Percentiles rank a stretch among this genome's conserved stretches.
phyloP scores from a whole-genome alignment of 352 stramenopile genomes.

The Globisporangium ultimum region DNA sequence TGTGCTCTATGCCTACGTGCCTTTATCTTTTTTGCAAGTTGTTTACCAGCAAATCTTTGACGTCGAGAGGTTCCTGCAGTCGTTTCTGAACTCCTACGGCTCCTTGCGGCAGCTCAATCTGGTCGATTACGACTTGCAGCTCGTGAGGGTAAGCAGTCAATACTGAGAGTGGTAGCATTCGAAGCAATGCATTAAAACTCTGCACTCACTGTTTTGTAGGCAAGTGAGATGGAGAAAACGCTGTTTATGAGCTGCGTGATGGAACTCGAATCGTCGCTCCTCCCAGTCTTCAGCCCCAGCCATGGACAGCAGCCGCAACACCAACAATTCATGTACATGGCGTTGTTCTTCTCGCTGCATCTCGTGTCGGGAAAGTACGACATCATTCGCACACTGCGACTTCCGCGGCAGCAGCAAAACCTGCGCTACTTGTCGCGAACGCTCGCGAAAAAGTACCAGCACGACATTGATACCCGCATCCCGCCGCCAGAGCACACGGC shows the following conservation, averaged over 20 bases:
- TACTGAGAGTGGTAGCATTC: too few relatives aligned
- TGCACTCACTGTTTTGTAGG: constrained; percentile 15
- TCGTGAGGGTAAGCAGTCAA: constrained; percentile 35
- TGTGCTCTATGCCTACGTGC: neutral
- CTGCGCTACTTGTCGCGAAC: constrained; percentile 27
- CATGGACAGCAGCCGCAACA: neutral
- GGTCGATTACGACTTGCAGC: constrained; percentile 58
- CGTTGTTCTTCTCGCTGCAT: constrained; percentile 44
- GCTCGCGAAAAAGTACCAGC: constrained; percentile 27
- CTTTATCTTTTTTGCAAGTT: constrained; percentile 19
- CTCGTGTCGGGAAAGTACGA: constrained; percentile 37
- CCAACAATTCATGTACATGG: constrained; percentile 20
- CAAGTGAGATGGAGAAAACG: constrained; percentile 19
- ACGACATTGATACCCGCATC: constrained; percentile 23
- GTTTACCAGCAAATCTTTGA: constrained; percentile 49
- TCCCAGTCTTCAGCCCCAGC: neutral
- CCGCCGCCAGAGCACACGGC: constrained; percentile 12
- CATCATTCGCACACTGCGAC: constrained; percentile 42
- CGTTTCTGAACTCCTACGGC: constrained; percentile 42
- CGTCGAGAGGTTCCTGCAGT: constrained; percentile 47
- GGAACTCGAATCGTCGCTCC: constrained; percentile 24
- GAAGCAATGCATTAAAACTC: too few relatives aligned
- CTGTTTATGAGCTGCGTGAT: constrained; percentile 51
- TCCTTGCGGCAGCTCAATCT: constrained; percentile 36
- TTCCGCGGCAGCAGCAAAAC: constrained; percentile 23